phyloP scores from a whole-genome alignment of 768 basidiomycete species.

The Rhizopogon salebrosus region DNA sequence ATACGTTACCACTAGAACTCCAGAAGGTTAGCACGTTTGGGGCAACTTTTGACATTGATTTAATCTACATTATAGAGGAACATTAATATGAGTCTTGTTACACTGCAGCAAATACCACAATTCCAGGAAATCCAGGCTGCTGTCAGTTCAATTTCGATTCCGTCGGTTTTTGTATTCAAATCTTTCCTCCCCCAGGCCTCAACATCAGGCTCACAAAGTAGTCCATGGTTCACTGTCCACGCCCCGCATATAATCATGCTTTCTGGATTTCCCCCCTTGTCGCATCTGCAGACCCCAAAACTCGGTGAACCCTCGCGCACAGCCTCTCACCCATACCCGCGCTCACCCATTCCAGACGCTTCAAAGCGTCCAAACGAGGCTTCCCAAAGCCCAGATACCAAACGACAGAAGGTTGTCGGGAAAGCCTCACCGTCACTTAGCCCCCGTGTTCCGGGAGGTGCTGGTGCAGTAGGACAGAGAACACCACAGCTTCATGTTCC shows the following conservation, averaged over 20 bases:
- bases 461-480: background rate
- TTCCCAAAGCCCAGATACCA: slow-evolving; percentile 38
- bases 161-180: background rate
- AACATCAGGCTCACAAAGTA: slow-evolving; percentile 26
- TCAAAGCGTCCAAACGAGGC: slow-evolving; percentile 42
- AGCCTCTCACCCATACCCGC: background rate
- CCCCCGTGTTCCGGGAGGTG: background rate
- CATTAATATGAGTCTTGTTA: slow-evolving; percentile 51
- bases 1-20: slow-evolving; percentile 53
- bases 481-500: background rate
- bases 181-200: slow-evolving; percentile 25
- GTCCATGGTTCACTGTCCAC: slow-evolving; percentile 54
- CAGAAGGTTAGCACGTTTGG: slow-evolving; percentile 43
- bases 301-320: slow-evolving; percentile 25
- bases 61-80: slow-evolving; percentile 40
- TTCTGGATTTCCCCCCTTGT: slow-evolving; percentile 37
- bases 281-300: slow-evolving; percentile 16
- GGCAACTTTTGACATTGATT: background rate
- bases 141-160: slow-evolving; percentile 29
- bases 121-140: slow-evolving; percentile 47
- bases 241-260: slow-evolving; percentile 42
- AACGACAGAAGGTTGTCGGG: slow-evolving; percentile 27
- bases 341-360: slow-evolving; percentile 18
- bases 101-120: slow-evolving; percentile 38
- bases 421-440: background rate